phyloP scores from a whole-genome alignment of 495 filamentous ascomycete species.

The Annulohypoxylon bovei region DNA sequence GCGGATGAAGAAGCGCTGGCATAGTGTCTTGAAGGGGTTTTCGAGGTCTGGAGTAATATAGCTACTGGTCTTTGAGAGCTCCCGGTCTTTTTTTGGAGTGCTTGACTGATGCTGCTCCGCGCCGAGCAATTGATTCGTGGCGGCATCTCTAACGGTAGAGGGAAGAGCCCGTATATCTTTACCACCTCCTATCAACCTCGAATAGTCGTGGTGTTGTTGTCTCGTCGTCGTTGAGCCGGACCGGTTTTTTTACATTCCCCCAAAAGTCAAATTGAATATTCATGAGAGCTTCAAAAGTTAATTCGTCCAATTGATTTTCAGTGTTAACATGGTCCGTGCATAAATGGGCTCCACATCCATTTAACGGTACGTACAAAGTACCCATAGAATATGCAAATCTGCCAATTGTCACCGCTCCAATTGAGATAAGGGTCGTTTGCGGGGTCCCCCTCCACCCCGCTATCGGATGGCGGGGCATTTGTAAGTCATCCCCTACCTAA shows the following conservation, averaged over 20 bases:
- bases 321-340: conserved; percentile 17
- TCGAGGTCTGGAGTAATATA: conserved; percentile 32
- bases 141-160: conserved; percentile 30
- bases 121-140: conserved; percentile 41
- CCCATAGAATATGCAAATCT: no score
- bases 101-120: conserved; percentile 37
- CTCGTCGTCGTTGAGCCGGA: background rate
- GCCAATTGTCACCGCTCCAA: conserved; percentile 20
- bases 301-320: conserved; percentile 31
- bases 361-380: background rate
- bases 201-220: background rate
- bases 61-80: conserved; percentile 21
- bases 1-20: conserved; percentile 52
- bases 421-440: background rate
- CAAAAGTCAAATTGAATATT: conserved; percentile 18
- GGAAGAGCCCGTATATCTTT: background rate
- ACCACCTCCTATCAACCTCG: background rate
- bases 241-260: background rate
- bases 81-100: conserved; percentile 31
- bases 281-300: conserved; percentile 30
- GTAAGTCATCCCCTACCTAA: conserved; percentile 9
- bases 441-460: conserved; percentile 15
- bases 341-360: background rate
- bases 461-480: conserved; percentile 30
- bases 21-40: conserved; percentile 46